Evolutionary conservation across 176 grass and related monocot genomes (phyloP).

Genomic region (Phragmites australis): DNA sequence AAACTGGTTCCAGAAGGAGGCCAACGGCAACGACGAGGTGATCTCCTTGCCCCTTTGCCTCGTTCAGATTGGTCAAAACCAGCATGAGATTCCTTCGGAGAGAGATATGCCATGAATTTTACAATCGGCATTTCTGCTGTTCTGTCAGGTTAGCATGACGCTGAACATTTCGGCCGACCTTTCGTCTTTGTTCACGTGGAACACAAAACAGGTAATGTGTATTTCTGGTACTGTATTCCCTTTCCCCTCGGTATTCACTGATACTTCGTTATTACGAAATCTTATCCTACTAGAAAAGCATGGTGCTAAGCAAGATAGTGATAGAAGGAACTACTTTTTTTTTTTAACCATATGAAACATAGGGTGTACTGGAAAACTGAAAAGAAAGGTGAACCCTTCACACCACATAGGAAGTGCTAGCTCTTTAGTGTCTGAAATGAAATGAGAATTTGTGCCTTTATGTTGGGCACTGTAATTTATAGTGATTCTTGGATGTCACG

Average conservation of each 20-base stretch:
- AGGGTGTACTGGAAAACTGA: not conserved
- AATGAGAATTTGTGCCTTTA: not conserved
- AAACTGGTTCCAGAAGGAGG: constrained; percentile 99
- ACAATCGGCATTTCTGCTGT: not conserved
- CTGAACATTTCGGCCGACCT: constrained; percentile 93
- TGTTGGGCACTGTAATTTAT: not conserved
- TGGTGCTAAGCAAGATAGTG: not conserved
- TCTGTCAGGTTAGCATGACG: constrained; percentile 86
- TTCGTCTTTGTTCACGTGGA: constrained; percentile 96
- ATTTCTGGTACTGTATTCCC: not conserved
- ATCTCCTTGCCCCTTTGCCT: not conserved
- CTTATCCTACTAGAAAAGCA: not conserved
- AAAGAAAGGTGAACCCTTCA: not conserved
- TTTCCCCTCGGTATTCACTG: not conserved
- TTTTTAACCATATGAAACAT: no score
- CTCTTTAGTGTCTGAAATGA: not conserved
- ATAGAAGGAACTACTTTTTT: not conserved
- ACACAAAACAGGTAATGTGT: constrained; percentile 87
- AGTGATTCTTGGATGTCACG: not conserved
- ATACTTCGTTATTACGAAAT: not conserved
- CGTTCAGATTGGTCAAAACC: not conserved
- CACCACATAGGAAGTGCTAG: not conserved
- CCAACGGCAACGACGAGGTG: constrained; percentile 95
- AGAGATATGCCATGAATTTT: not conserved
- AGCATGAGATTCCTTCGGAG: not conserved